Base-by-base conservation (phyloP, 768 basidiomycete genomes). In the Lactarius evosmus region DNA sequence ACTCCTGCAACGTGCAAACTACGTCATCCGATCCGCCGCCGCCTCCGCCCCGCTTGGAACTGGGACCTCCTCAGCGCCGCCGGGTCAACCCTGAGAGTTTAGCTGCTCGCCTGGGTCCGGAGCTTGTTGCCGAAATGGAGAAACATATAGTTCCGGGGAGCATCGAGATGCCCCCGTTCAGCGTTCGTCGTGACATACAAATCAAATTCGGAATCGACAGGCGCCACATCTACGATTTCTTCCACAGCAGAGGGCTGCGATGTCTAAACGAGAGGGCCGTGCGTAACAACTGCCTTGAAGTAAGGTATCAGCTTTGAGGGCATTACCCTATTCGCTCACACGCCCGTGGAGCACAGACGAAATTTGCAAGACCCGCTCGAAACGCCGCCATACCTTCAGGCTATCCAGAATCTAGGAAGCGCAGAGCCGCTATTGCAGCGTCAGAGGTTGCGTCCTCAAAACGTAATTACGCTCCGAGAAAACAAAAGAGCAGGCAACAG, bases 151-250 rank as follows among this genome's bases (percentile, higher is more conserved):
- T 79, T 56, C 85, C 87, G 11, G 89, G 89, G 46, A 85, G 83
- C 49, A 76, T 72, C 30, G 87, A 89, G 70, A 91, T 91, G 89
- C 89, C 89, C 7, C 82, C 84, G 11, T 91, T 89, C 69, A 79
- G 83, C 8, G 77, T 85, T 58, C 81, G 88, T 61, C 86, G 85
- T 66, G 85, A 84, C 64, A 82, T 90, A 36, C 88, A 90, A 74
- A 81, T 85, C 70, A 82, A 85, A 52, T 88, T 87, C 72, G 78
- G 77, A 63, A 85, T 88, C 62, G 88, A 90, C 72, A 78, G 88
- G 67, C 77, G 88, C 67, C 88, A 88, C 68, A 84, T 90, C 66
- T 90, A 90, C 71, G 88, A 90, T 74, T 89, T 89, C 73, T 89
- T 88, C 74, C 88, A 89, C 73, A 80, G 79, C 69, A 76, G 79